These are phyloP conservation scores for Yamadazyma spencermartinsiae DNA, from an alignment of 1,139 yeast species.

Conservation along the genomic window DNA sequence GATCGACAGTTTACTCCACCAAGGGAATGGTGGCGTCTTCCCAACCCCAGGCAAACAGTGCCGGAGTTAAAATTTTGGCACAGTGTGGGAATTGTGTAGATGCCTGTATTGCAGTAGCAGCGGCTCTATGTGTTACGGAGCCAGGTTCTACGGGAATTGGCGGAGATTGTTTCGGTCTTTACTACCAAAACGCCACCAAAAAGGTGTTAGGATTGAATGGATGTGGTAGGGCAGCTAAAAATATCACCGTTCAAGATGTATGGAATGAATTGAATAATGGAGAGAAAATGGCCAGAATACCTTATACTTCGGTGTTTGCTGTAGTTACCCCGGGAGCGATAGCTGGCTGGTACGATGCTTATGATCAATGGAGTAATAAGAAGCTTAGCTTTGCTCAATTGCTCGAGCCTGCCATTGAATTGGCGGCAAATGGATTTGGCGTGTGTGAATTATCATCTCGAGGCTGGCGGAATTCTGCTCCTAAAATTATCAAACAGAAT, in stretches of 20 bases:
- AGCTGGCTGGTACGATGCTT: constrained; percentile 43
- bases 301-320: constrained; percentile 48
- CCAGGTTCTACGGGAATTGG: constrained; percentile 83
- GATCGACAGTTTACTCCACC: constrained; percentile 76
- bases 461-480: constrained; percentile 48
- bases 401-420: constrained; percentile 66
- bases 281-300: constrained; percentile 42
- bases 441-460: constrained; percentile 59
- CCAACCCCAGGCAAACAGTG: constrained; percentile 77
- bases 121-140: constrained; percentile 70
- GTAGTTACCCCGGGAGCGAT: constrained; percentile 21
- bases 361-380: constrained; percentile 72
- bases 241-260: constrained; percentile 51
- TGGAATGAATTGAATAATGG: constrained; percentile 41
- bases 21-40: constrained; percentile 76
- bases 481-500: constrained; percentile 41
- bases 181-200: constrained; percentile 50
- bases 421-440: constrained; percentile 69
- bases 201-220: constrained; percentile 72
- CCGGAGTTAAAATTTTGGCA: constrained; percentile 65
- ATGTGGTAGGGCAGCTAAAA: constrained; percentile 68
- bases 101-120: constrained; percentile 80
- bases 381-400: constrained; percentile 59
- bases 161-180: constrained; percentile 76
- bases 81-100: constrained; percentile 80